Percentiles rank a stretch among this genome's conserved stretches.
Conservation (phyloP, 768 basidiomycete species). For the Collybia sordida region DNA sequence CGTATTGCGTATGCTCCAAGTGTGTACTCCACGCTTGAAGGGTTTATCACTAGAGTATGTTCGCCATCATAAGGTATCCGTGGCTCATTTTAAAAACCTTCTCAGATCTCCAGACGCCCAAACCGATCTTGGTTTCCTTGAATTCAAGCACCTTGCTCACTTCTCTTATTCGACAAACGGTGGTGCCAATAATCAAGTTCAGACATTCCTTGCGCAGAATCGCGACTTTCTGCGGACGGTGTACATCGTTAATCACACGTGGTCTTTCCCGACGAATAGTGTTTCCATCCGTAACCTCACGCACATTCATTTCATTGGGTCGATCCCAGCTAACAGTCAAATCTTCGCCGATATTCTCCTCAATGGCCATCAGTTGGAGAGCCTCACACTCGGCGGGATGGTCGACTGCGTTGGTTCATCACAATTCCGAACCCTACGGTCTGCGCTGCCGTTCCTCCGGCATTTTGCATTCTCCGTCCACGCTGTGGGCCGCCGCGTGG, state of each 20-base stretch:
- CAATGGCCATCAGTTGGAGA: constrained; percentile 64
- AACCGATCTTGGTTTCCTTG: constrained; percentile 44
- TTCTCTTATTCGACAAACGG: constrained; percentile 53
- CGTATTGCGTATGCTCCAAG: constrained; percentile 53
- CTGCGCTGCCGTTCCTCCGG: constrained; percentile 58
- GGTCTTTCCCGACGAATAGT: constrained; percentile 54
- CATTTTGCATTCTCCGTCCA: constrained; percentile 59
- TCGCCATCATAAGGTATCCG: not conserved
- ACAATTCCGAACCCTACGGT: constrained; percentile 44
- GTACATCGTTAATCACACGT: constrained; percentile 51
- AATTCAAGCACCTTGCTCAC: constrained; percentile 56
- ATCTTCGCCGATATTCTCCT: constrained; percentile 59
- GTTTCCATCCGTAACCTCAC: constrained; percentile 66
- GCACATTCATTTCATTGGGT: constrained; percentile 59
- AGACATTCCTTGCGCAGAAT: constrained; percentile 53
- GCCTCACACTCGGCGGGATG: constrained; percentile 51
- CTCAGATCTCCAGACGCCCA: constrained; percentile 42
- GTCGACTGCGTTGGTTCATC: constrained; percentile 52
- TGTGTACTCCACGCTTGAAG: constrained; percentile 48
- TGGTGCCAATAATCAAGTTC: constrained; percentile 35
- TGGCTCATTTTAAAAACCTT: not conserved
- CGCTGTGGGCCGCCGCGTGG: constrained; percentile 39
- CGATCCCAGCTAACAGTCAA: constrained; percentile 47
- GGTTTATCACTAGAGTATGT: constrained; percentile 57
- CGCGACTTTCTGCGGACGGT: constrained; percentile 52